Percentiles rank a stretch among this genome's conserved stretches.
Evolutionary conservation across 495 filamentous ascomycete genomes (phyloP).

Genomic region (Collariella sp.): DNA sequence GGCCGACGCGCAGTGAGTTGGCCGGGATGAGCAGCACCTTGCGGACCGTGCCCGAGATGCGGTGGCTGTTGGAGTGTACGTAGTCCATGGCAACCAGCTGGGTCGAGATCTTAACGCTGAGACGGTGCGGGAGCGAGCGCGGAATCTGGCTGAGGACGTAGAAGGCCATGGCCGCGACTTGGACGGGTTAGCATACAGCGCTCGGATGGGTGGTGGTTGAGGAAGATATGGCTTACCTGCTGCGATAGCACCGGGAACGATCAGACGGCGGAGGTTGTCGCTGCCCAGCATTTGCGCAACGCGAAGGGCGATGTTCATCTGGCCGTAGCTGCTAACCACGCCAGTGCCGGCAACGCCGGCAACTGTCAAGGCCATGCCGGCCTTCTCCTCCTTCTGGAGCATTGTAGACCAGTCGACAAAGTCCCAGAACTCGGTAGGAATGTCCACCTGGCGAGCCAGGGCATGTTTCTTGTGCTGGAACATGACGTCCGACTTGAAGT

Average conservation of each 20-base stretch:
- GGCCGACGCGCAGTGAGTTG: conserved; percentile 64
- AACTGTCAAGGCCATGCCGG: conserved; percentile 86
- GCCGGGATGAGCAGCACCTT: conserved; percentile 81
- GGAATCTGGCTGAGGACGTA: conserved; percentile 84
- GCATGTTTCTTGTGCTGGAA: conserved; percentile 73
- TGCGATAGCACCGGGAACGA: conserved; percentile 69
- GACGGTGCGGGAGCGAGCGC: conserved; percentile 73
- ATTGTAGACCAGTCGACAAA: conserved; percentile 81
- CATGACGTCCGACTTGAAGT: conserved; percentile 86
- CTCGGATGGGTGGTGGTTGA: not conserved
- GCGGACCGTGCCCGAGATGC: conserved; percentile 74
- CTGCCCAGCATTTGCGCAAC: conserved; percentile 73
- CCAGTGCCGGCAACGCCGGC: conserved; percentile 77
- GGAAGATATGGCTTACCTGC: conserved; percentile 51
- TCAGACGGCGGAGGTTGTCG: conserved; percentile 69
- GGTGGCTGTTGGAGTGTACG: conserved; percentile 74
- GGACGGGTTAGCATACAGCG: conserved; percentile 9
- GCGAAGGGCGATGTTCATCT: conserved; percentile 80
- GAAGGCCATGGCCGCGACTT: conserved; percentile 61
- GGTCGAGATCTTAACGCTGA: conserved; percentile 72
- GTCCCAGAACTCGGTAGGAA: conserved; percentile 80
- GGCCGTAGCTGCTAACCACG: conserved; percentile 72
- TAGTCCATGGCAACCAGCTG: conserved; percentile 80
- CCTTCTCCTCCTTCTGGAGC: conserved; percentile 87
- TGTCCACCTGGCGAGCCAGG: conserved; percentile 72